Evolutionary conservation across 805 yeast species (phyloP), one percentile per base, ranked within the genome.

Genomic region (Cyberlindnera amylophila): DNA sequence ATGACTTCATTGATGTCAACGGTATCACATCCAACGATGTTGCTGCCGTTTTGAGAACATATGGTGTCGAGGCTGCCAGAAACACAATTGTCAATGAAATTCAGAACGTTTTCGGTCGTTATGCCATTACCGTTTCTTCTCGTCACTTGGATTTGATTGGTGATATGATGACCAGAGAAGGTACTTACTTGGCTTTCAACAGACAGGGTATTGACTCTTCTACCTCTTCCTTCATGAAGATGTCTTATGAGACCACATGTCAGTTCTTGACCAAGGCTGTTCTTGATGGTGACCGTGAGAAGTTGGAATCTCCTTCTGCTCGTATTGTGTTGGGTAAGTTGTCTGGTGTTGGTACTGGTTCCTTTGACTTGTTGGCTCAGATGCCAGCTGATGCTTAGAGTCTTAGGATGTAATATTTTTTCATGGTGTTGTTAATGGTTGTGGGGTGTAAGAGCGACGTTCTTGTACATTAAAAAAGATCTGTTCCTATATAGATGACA

Each of bases 81-180:
- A 88, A 89, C 65, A 93, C 99, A 27, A 86, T 93, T 70, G 98
- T 89, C 24, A 83, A 87, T 58, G 99, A 93, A 74, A 86, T 93
- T 64, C 85, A 86, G 68, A 86, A 87, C 56, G 99, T 93, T 56
- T 93, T 93, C 79, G 87, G 88, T 47, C 89, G 95, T 41, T 93
- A 93, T 67, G 98, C 98, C 58, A 93, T 93, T 61, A 71, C 89
- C 46, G 99, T 93, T 46, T 84, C 93, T 43, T 71, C 79, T 41
- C 87, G 99, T 65, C 99, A 93, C 71, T 79, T 93, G 69, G 99
- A 93, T 62, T 79, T 93, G 64, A 83, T 93, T 65, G 99, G 95
- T 51, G 99, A 93, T 66, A 86, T 87, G 88, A 93, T 93, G 99
- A 93, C 99, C 5, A 81, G 99, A 67, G 98, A 93, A 67, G 99